These are phyloP conservation scores for Thelephora ganbajun DNA, from an alignment of 768 basidiomycete genomes.

Conservation along the genomic window DNA sequence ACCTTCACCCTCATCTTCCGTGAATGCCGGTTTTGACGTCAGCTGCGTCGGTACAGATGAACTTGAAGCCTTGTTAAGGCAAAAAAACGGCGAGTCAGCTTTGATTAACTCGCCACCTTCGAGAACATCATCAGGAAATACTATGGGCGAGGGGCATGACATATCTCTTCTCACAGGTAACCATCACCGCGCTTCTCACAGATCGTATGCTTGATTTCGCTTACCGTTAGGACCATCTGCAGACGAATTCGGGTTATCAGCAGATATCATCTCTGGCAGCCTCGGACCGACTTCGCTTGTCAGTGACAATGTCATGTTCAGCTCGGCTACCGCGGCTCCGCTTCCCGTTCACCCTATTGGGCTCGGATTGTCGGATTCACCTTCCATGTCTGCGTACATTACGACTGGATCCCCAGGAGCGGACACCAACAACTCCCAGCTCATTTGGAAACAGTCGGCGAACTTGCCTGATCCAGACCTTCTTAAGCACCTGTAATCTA, in stretches of 20 bases:
- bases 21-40: not conserved
- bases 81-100: constrained; percentile 26
- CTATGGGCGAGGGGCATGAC: too few species aligned
- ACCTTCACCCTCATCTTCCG: not conserved
- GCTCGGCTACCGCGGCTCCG: constrained; percentile 1
- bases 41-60: constrained; percentile 35
- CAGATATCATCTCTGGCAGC: too few species aligned
- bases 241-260: too few species aligned
- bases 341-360: too few species aligned
- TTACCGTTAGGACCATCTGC: too few species aligned
- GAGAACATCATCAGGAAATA: too few species aligned
- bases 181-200: too few species aligned
- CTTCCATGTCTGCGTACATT: not conserved
- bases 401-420: not conserved
- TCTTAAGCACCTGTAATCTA: constrained; percentile 48
- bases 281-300: constrained; percentile 1
- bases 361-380: too few species aligned
- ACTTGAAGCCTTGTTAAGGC: constrained; percentile 48
- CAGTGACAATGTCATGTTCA: not conserved
- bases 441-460: constrained; percentile 32
- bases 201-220: too few species aligned
- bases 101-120: too few species aligned
- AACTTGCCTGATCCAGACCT: constrained; percentile 48
- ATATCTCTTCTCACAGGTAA: too few species aligned
- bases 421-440: not conserved